These are phyloP conservation scores for Mycogone perniciosa DNA, from an alignment of 2,329 filamentous ascomycete species.

Conservation along the genomic window DNA sequence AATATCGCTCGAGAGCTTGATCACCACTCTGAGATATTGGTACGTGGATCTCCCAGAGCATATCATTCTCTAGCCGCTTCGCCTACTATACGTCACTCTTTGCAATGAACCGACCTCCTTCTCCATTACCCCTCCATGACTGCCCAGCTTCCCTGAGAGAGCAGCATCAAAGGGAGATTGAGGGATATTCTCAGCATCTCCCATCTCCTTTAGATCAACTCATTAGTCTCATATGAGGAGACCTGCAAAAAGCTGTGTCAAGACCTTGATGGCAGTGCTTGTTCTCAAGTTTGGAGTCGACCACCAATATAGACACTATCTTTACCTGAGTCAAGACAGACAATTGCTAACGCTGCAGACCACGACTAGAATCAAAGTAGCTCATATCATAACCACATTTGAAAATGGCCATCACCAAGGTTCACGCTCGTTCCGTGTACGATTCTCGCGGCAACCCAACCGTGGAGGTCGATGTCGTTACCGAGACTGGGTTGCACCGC, in stretches of 20 bases:
- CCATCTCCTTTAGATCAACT: neutral
- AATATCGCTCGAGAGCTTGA: conserved; percentile 8
- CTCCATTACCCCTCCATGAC: conserved; percentile 13
- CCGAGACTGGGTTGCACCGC: conserved; percentile 92
- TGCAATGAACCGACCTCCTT: conserved; percentile 9
- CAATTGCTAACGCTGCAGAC: neutral
- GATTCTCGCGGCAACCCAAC: conserved; percentile 98
- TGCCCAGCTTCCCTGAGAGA: conserved; percentile 4
- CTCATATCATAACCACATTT: conserved; percentile 12
- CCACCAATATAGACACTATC: too few species aligned
- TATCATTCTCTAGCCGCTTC: too few species aligned
- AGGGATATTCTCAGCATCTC: conserved; percentile 17
- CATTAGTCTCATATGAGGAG: neutral
- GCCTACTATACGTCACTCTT: conserved; percentile 11
- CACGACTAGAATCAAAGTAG: neutral
- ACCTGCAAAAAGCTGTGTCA: too few species aligned
- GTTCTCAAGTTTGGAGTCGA: too few species aligned
- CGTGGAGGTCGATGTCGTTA: conserved; percentile 96
- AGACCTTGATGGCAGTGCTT: too few species aligned
- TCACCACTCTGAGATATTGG: conserved; percentile 8
- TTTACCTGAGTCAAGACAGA: neutral
- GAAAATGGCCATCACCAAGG: conserved; percentile 85
- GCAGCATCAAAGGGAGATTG: conserved; percentile 11
- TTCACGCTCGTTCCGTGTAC: conserved; percentile 92
- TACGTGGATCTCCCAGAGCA: conserved; percentile 6